These are phyloP conservation scores for Astrothelium macrocarpum DNA, from an alignment of 495 filamentous ascomycete species.

Conservation along the genomic window DNA sequence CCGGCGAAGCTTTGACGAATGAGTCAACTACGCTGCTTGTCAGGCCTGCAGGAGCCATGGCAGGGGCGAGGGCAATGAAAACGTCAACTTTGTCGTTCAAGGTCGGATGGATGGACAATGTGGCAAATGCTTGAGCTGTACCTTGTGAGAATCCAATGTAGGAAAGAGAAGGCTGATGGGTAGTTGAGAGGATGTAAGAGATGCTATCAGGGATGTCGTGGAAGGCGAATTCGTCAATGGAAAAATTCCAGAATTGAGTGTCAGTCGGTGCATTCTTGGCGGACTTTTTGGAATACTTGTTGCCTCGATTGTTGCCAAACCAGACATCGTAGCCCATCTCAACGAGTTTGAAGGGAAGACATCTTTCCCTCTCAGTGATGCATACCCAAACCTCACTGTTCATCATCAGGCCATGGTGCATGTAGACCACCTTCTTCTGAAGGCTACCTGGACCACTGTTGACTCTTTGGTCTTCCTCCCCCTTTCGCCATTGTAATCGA, in stretches of 20 bases:
- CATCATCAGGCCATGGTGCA: constrained; percentile 96
- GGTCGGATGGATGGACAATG: constrained; percentile 83
- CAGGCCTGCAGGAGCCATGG: constrained; percentile 90
- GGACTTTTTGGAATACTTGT: constrained; percentile 97
- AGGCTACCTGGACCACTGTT: constrained; percentile 62
- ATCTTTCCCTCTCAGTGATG: constrained; percentile 73
- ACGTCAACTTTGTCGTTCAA: constrained; percentile 91
- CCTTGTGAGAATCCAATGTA: constrained; percentile 97
- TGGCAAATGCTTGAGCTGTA: constrained; percentile 91
- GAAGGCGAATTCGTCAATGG: constrained; percentile 95
- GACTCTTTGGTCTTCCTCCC: constrained; percentile 63
- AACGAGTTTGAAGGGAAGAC: constrained; percentile 79
- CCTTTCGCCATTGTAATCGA: constrained; percentile 69
- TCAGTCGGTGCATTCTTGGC: constrained; percentile 61
- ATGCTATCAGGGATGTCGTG: constrained; percentile 95
- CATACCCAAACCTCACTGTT: constrained; percentile 99
- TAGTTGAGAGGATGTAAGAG: constrained; percentile 78
- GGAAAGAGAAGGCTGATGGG: constrained; percentile 71
- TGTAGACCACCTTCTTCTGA: constrained; percentile 79
- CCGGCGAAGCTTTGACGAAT: constrained; percentile 85
- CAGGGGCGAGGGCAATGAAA: constrained; percentile 93
- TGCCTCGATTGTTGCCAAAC: constrained; percentile 95
- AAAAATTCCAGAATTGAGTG: constrained; percentile 88
- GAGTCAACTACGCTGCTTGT: constrained; percentile 82
- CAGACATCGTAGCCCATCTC: constrained; percentile 95